A percentile compares a stretch with the other conserved stretches of the same genome.
Evolutionary conservation across 129 eudicot genomes (phyloP).

Genomic region (Glebionis coronaria): DNA sequence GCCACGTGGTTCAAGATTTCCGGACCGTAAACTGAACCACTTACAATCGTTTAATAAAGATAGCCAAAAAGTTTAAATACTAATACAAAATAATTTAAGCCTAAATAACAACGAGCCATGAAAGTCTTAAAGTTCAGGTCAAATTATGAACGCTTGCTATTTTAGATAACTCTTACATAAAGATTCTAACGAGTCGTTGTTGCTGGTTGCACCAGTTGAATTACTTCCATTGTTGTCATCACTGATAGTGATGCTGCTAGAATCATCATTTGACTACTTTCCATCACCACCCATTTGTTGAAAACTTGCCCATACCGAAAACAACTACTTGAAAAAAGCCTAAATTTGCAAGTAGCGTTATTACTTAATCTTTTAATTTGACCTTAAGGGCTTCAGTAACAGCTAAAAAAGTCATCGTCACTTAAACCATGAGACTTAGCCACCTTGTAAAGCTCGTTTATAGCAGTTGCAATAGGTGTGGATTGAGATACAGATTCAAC

Average conservation of each 20-base stretch:
- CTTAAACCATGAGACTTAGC: conserved; percentile 79
- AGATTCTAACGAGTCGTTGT: neutral
- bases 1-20: too few relatives aligned
- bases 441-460: conserved; percentile 88
- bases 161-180: too few relatives aligned
- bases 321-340: neutral
- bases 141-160: too few relatives aligned
- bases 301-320: conserved; percentile 22
- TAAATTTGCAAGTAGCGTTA: neutral
- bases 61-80: too few relatives aligned
- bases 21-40: too few relatives aligned
- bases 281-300: neutral
- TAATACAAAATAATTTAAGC: too few relatives aligned
- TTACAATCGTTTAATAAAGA: too few relatives aligned
- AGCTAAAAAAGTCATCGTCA: conserved; percentile 87
- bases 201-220: conserved; percentile 7
- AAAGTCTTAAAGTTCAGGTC: too few relatives aligned
- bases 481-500: conserved; percentile 91
- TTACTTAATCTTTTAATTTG: conserved; percentile 41
- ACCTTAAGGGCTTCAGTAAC: conserved; percentile 86
- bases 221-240: conserved; percentile 5
- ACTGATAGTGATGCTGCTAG: conserved; percentile 42
- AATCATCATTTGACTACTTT: conserved; percentile 9
- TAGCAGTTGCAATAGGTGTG: conserved; percentile 88
- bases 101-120: too few relatives aligned